phyloP scores from a whole-genome alignment of 768 basidiomycete genomes.

The Trametopsis cervina region DNA sequence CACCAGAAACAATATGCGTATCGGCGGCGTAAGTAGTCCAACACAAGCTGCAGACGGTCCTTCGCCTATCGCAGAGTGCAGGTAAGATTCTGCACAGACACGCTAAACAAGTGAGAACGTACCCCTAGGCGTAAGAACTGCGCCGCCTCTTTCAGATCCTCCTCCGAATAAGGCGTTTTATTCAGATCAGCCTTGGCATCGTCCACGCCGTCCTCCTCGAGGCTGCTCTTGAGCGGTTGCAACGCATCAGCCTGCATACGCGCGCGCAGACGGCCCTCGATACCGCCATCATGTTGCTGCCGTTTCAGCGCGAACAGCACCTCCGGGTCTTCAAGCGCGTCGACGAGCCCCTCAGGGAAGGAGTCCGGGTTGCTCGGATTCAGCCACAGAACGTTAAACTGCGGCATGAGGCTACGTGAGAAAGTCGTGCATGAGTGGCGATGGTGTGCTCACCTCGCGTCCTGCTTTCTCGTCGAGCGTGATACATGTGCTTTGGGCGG shows the following conservation, averaged over 20 bases:
- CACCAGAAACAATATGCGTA: slow-evolving; percentile 89
- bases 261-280: slow-evolving; percentile 48
- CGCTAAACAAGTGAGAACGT: slow-evolving; percentile 12
- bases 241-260: slow-evolving; percentile 77
- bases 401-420: slow-evolving; percentile 6
- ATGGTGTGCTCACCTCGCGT: slow-evolving; percentile 43
- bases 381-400: slow-evolving; percentile 84
- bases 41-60: slow-evolving; percentile 59
- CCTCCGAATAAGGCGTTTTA: slow-evolving; percentile 36
- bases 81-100: not conserved
- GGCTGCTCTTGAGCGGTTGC: slow-evolving; percentile 31
- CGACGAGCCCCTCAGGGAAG: slow-evolving; percentile 60
- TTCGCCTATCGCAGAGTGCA: slow-evolving; percentile 44
- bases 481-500: slow-evolving; percentile 67
- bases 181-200: slow-evolving; percentile 18
- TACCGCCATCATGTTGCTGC: slow-evolving; percentile 18
- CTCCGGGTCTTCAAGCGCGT: slow-evolving; percentile 43
- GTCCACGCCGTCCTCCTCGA: slow-evolving; percentile 26
- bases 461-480: slow-evolving; percentile 71
- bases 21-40: slow-evolving; percentile 65
- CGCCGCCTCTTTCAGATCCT: slow-evolving; percentile 57
- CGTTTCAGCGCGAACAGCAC: slow-evolving; percentile 20
- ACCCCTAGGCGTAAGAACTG: slow-evolving; percentile 66
- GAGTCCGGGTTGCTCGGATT: slow-evolving; percentile 58
- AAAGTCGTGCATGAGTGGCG: not conserved